Percentiles rank a stretch among this genome's conserved stretches.
Evolutionary conservation across 2,329 filamentous ascomycete genomes (phyloP).

Genomic region (Pestalotiopsis sp.): DNA sequence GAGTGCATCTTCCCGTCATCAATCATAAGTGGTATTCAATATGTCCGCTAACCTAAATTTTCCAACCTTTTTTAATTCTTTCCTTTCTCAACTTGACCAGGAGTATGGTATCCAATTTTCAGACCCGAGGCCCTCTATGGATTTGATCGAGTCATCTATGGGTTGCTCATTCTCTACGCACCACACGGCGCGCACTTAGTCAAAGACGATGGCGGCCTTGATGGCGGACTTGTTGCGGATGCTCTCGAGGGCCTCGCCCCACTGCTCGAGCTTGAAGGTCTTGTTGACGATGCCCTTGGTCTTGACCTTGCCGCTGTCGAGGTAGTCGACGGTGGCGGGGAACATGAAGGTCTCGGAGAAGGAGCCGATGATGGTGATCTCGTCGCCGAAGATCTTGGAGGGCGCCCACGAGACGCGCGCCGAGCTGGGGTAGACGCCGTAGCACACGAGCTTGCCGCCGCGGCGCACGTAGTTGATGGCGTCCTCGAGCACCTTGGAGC

Average conservation of each 20-base stretch:
- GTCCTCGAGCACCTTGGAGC: conserved; percentile 68
- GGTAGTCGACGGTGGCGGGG: conserved; percentile 55
- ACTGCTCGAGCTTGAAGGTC: conserved; percentile 73
- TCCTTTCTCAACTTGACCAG: not conserved
- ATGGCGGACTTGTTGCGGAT: conserved; percentile 75
- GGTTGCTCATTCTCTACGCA: conserved; percentile 9
- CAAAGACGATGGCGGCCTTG: conserved; percentile 74
- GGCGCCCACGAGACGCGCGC: conserved; percentile 70
- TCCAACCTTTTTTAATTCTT: not conserved
- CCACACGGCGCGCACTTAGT: conserved; percentile 39
- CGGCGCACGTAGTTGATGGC: conserved; percentile 72
- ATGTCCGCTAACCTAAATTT: not conserved
- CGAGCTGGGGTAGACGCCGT: conserved; percentile 68
- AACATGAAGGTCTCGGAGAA: conserved; percentile 78
- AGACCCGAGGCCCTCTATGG: not conserved
- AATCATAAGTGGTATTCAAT: not conserved
- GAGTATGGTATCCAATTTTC: not conserved
- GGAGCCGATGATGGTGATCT: conserved; percentile 73
- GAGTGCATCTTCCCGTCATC: not conserved
- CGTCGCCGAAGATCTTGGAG: conserved; percentile 67
- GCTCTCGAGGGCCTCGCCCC: conserved; percentile 68
- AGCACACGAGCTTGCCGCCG: conserved; percentile 72
- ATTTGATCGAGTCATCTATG: conserved; percentile 1
- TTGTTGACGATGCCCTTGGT: conserved; percentile 74
- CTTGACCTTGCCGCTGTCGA: conserved; percentile 62